Evolutionary conservation across 441 rosid species (phyloP).

Genomic region (Adansonia rubrostipa): DNA sequence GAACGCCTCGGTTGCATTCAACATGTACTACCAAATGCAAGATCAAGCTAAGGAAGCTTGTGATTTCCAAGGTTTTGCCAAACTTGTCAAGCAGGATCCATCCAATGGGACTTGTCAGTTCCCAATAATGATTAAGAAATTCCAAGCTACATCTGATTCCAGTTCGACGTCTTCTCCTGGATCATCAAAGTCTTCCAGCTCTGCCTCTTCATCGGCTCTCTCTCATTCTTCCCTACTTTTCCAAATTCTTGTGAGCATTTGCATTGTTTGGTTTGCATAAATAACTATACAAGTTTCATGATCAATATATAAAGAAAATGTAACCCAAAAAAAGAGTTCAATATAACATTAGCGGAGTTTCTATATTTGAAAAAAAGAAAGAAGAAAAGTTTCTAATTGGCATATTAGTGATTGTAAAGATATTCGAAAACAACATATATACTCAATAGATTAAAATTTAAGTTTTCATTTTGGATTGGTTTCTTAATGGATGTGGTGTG

Average conservation of each 20-base stretch:
- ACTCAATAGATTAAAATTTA: too few relatives aligned
- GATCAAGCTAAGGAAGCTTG: slow-evolving; percentile 75
- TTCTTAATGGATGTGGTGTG: too few relatives aligned
- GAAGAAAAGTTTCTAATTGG: too few relatives aligned
- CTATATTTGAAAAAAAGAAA: too few relatives aligned
- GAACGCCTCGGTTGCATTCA: slow-evolving; percentile 90
- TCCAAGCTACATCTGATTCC: not conserved
- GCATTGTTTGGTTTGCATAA: slow-evolving; percentile 3
- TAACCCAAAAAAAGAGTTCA: slow-evolving; percentile 7
- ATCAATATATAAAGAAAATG: too few relatives aligned
- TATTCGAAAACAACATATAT: too few relatives aligned
- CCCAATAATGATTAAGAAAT: slow-evolving; percentile 51
- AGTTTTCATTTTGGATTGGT: too few relatives aligned
- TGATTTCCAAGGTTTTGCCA: slow-evolving; percentile 77
- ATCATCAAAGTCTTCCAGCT: not conserved
- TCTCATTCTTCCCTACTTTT: not conserved
- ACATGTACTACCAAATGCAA: slow-evolving; percentile 87
- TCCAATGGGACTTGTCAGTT: slow-evolving; percentile 73
- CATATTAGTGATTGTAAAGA: too few relatives aligned
- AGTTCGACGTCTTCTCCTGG: not conserved
- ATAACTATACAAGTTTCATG: too few relatives aligned
- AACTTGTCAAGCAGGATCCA: slow-evolving; percentile 51
- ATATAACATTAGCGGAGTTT: too few relatives aligned
- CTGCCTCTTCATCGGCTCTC: not conserved
- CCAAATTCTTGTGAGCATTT: not conserved